Evolutionary conservation across 2,329 filamentous ascomycete species (phyloP), one percentile per base, ranked within the genome.

Genomic region (Aspergillus oerlinghausenensis): DNA sequence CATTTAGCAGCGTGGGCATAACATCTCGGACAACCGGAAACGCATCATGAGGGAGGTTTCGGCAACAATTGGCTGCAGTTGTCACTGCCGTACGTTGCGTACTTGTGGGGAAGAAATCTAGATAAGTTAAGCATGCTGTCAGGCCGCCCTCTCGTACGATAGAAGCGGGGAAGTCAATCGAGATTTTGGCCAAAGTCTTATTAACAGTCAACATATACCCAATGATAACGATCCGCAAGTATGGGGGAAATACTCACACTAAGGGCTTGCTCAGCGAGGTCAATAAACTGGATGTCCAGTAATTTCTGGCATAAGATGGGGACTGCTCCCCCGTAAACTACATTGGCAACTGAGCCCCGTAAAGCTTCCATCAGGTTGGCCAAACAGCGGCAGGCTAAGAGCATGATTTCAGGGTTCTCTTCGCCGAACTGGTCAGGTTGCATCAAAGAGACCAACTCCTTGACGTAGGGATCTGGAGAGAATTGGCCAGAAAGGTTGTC

Each of bases 281-380:
- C 94, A 71, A 99, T 99, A 73, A 93, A 99, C 60, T 93, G 88
- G 49, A 97, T 97, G 74, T 97, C 92, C 59, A 97, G 81, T 29
- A 99, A 81, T 75, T 97, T 99, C 70, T 93, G 90, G 76, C 94
- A 97, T 26, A 99, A 79, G 11, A 99, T 87, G 2, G 94, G 92
- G 4, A 99, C 94, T 35, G 94, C 94, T 51, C 92, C 91, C n/a
- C 92, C 93, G 70, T 97, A 97, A 3, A 97, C 94, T 14, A 99
- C 92, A 70, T 96, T 97, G 11, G 92, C 90, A 50, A 94, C 94
- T 56, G 93, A 93, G 35, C 91, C 88, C 21, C 94, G 92, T 29
- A 99, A 79, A 26, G 93, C 95, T 73, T 99, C 94, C 94, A 99
- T 99, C 55, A 99, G 76, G 71, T 99, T 97, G 58, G 94, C 94